Percentiles rank a stretch among this genome's conserved stretches.
Conservation (phyloP, 169 alveolate genomes). For the Cyclospora cayetanensis region DNA sequence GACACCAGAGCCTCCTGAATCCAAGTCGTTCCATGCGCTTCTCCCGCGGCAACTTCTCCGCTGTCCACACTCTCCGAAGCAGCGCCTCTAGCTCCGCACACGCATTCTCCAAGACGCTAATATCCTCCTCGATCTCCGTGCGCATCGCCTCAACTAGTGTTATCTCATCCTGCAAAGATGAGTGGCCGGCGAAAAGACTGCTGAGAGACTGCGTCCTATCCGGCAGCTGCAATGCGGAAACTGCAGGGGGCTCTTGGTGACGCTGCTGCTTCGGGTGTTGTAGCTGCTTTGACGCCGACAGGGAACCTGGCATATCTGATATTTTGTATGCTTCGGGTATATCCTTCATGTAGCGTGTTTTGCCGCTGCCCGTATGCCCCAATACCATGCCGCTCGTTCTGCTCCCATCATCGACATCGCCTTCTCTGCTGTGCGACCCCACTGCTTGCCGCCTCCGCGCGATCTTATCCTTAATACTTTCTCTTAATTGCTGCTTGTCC, state of each 20-base stretch:
- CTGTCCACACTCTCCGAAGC: not conserved
- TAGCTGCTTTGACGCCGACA: too few species aligned
- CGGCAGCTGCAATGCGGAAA: not conserved
- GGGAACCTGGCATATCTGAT: too few species aligned
- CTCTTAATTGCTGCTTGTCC: not conserved
- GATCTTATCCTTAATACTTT: too few species aligned
- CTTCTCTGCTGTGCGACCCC: too few species aligned
- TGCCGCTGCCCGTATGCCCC: too few species aligned
- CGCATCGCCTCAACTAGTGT: not conserved
- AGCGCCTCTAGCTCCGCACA: slow-evolving; percentile 18
- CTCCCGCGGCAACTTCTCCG: not conserved
- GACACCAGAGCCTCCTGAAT: not conserved
- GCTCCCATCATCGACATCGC: too few species aligned
- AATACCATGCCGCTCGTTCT: too few species aligned
- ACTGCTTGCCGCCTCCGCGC: too few species aligned
- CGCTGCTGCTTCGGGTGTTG: not conserved
- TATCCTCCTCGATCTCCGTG: not conserved
- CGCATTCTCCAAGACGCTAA: not conserved
- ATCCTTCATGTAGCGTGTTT: too few species aligned
- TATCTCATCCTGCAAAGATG: too few species aligned
- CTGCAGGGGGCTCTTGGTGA: not conserved
- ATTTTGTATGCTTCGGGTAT: too few species aligned
- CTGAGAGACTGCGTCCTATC: not conserved
- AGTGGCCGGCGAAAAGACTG: not conserved
- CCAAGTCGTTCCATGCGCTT: not conserved